Evolutionary conservation across 352 stramenopile genomes (phyloP).

Genomic region (Phytophthora niederhauseri): DNA sequence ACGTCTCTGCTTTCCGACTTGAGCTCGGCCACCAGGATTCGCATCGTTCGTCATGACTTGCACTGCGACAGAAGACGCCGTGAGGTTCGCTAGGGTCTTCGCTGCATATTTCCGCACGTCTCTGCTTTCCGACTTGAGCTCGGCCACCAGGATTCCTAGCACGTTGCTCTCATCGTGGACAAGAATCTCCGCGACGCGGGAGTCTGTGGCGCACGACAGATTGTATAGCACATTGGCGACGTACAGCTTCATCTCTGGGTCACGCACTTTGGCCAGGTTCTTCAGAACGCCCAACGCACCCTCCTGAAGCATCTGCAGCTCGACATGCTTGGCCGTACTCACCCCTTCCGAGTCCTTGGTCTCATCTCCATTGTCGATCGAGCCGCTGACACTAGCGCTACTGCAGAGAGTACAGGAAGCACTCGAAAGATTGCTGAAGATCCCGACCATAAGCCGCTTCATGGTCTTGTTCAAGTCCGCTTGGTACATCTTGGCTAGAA

Average conservation of each 20-base stretch:
- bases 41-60: constrained; percentile 66
- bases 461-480: constrained; percentile 73
- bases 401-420: constrained; percentile 13
- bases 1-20: constrained; percentile 72
- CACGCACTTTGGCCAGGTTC: constrained; percentile 70
- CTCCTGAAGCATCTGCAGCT: constrained; percentile 67
- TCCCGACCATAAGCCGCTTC: constrained; percentile 78
- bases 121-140: constrained; percentile 70
- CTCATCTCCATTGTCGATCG: constrained; percentile 4
- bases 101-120: constrained; percentile 74
- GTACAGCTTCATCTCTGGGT: constrained; percentile 86
- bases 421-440: constrained; percentile 76
- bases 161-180: constrained; percentile 76
- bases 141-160: constrained; percentile 61
- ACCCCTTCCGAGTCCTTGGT: constrained; percentile 2
- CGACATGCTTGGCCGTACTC: constrained; percentile 16
- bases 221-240: constrained; percentile 87
- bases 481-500: constrained; percentile 81
- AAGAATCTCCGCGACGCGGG: constrained; percentile 52
- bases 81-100: constrained; percentile 70
- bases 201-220: constrained; percentile 58
- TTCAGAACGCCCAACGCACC: constrained; percentile 69
- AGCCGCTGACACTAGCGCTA: background rate
- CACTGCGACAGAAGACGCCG: constrained; percentile 50
- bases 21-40: constrained; percentile 66